phyloP scores from a whole-genome alignment of 1,284 basidiomycete species.

The Heliocybe sulcata region DNA sequence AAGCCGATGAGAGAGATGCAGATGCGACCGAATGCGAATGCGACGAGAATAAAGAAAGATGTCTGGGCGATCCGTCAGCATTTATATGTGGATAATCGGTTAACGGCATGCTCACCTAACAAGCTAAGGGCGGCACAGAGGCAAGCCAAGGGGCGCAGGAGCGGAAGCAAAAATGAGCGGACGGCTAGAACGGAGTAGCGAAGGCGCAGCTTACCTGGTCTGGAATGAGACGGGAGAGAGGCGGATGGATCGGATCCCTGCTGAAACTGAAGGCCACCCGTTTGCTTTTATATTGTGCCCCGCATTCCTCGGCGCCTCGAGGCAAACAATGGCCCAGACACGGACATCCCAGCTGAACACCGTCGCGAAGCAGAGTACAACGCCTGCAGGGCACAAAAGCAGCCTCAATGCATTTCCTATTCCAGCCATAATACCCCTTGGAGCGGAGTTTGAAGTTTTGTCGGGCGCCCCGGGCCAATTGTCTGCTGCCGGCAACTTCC shows the following conservation, averaged over 20 bases:
- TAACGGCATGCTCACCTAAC: conserved; percentile 21
- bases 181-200: background rate
- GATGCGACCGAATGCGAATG: conserved; percentile 21
- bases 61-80: conserved; percentile 10
- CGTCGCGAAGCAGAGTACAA: conserved; percentile 20
- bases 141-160: conserved; percentile 6
- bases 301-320: conserved; percentile 13
- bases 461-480: background rate
- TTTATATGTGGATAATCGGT: conserved; percentile 3
- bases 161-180: conserved; percentile 6
- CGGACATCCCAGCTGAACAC: conserved; percentile 8
- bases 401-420: conserved; percentile 17
- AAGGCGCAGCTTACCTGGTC: conserved; percentile 16
- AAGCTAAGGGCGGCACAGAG: conserved; percentile 12
- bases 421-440: conserved; percentile 17
- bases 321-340: conserved; percentile 22
- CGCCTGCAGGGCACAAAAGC: conserved; percentile 14
- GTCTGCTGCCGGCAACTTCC: background rate
- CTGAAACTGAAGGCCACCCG: conserved; percentile 10
- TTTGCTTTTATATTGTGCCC: conserved; percentile 23
- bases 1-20: conserved; percentile 12
- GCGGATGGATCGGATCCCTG: conserved; percentile 28
- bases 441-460: background rate
- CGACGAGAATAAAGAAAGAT: conserved; percentile 16
- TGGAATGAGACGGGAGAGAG: conserved; percentile 15